Evolutionary conservation across 768 basidiomycete species (phyloP).

Genomic region (Kwoniella sp.): DNA sequence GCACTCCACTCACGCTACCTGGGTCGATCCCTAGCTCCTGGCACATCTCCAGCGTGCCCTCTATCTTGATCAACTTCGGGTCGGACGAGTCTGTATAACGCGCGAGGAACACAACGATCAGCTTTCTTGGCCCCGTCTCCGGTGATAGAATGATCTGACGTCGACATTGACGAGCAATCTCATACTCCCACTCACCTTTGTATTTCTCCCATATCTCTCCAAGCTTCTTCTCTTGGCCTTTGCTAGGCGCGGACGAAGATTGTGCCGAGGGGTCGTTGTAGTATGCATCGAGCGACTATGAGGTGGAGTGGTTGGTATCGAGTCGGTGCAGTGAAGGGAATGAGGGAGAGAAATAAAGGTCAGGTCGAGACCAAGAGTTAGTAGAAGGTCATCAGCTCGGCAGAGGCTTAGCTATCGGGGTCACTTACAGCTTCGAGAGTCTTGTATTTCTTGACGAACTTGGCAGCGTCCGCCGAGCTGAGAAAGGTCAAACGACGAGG

Average conservation of each 20-base stretch:
- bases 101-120: not conserved
- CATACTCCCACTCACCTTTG: constrained; percentile 43
- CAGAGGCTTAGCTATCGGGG: too few species aligned
- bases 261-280: constrained; percentile 48
- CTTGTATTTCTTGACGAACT: constrained; percentile 52
- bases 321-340: not conserved
- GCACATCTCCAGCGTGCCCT: constrained; percentile 53
- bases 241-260: constrained; percentile 25
- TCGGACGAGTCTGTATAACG: constrained; percentile 39
- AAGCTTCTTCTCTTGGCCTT: constrained; percentile 51
- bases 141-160: too few species aligned
- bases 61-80: constrained; percentile 53
- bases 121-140: too few species aligned
- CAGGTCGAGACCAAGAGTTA: too few species aligned
- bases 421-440: constrained; percentile 49
- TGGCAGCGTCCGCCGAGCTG: constrained; percentile 45
- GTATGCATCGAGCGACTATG: constrained; percentile 52
- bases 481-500: not conserved
- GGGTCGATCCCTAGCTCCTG: constrained; percentile 54
- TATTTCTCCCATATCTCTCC: constrained; percentile 55
- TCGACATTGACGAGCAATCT: not conserved
- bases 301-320: not conserved
- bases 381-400: too few species aligned
- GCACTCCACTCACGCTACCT: constrained; percentile 36
- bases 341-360: not conserved